phyloP scores from a whole-genome alignment of 331 rosid species.

The Pyrus hybrid region DNA sequence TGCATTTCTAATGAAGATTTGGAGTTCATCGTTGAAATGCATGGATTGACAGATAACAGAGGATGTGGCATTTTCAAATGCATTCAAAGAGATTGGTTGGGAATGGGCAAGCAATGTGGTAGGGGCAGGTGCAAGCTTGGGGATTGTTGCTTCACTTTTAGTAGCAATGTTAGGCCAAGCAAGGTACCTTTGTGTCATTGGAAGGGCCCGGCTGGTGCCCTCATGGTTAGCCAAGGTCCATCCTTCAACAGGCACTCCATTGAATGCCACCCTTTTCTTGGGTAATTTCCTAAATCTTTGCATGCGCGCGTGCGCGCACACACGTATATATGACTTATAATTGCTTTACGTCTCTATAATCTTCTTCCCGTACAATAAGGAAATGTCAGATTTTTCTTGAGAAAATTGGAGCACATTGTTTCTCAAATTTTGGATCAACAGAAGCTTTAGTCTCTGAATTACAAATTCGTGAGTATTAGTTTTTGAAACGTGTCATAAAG shows the following conservation, averaged over 20 bases:
- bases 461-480: too few relatives aligned
- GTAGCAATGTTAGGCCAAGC: constrained; percentile 97
- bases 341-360: too few relatives aligned
- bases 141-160: constrained; percentile 78
- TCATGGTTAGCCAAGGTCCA: constrained; percentile 88
- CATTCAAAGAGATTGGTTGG: constrained; percentile 65
- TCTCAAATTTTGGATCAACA: too few relatives aligned
- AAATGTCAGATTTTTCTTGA: too few relatives aligned
- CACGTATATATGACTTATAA: too few relatives aligned
- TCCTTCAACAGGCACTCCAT: constrained; percentile 80
- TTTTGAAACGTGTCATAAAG: too few relatives aligned
- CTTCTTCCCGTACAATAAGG: too few relatives aligned
- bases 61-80: constrained; percentile 58
- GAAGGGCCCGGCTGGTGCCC: constrained; percentile 81
- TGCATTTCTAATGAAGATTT: neutral
- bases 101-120: constrained; percentile 79
- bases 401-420: too few relatives aligned
- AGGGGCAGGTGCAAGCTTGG: constrained; percentile 77
- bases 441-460: too few relatives aligned
- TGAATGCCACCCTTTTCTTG: constrained; percentile 70
- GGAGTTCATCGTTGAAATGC: neutral
- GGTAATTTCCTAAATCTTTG: constrained; percentile 29
- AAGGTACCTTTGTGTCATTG: constrained; percentile 84
- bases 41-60: constrained; percentile 40
- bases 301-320: too few relatives aligned